Base-by-base conservation (phyloP, 805 yeast genomes). In the Sugiyamaella qingdaonensis region DNA sequence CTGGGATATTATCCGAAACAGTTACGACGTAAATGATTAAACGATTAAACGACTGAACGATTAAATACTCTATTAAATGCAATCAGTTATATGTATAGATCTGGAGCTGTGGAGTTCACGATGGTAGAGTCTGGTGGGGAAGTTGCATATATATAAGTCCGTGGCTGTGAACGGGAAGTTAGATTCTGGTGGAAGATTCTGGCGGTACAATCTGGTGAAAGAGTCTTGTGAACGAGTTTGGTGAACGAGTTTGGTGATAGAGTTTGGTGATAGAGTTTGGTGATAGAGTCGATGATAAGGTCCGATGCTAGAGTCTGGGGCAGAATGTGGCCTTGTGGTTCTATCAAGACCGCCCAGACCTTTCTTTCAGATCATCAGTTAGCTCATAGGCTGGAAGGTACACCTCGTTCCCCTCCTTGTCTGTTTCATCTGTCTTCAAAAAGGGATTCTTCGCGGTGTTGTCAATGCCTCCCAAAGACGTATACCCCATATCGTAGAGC, bases 401-500 rank as follows among this genome's bases (percentile, higher is more conserved):
- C 1, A 87, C 86, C 1, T 85, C 86, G 51, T 64, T 60, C 5
- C 68, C 68, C 10, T 64, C 59, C 49, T 21, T 57, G 52, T 45
- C 67, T 48, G 18, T 52, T 19, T 49, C 58, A 2, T 51, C 45
- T 10, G 57, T 58, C 27, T 60, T 61, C 48, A 86, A 66, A 52
- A 71, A 74, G 10, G 95, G 96, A 65, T 94, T 94, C 33, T 79
- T 81, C 1, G 77, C 61, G 0, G 99, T 92, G 42, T 81, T 78
- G 52, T 78, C 71, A 1, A 81, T 71, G 0, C 96, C 94, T 2
- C 99, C 99, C 16, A 94, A 69, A 0, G 96, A 88, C 0, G 99
- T 91, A 64, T 85, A 94, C 0, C 99, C 99, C 35, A 60, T 52
- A 59, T 86, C 95, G 63, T 94, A 94, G 52, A 94, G 70, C 1